Conservation (phyloP, 2,329 filamentous ascomycete species). For the Calonectria multiphialidica region DNA sequence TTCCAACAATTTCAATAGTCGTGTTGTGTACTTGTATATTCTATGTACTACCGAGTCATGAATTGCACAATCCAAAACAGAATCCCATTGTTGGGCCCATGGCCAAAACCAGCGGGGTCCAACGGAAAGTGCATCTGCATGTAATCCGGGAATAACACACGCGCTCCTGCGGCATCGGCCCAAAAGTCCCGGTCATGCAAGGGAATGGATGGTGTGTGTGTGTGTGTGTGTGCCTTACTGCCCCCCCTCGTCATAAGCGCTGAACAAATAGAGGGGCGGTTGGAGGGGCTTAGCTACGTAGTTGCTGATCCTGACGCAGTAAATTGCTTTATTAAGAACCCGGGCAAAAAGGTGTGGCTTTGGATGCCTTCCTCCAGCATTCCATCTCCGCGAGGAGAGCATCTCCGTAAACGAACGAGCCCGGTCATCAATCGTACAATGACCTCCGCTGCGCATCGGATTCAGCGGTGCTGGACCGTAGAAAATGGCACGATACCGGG, state of each 20-base stretch:
- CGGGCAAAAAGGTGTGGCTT: background rate
- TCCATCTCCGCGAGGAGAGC: constrained; percentile 19
- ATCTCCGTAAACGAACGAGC: constrained; percentile 1
- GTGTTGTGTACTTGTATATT: background rate
- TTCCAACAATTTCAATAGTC: background rate
- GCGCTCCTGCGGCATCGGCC: background rate
- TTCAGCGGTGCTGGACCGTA: background rate
- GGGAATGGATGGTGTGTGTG: background rate
- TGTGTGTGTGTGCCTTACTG: background rate
- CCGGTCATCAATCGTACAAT: background rate
- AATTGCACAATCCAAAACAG: background rate
- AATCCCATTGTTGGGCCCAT: background rate
- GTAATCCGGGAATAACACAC: background rate
- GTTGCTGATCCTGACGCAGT: background rate
- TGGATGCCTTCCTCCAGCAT: background rate
- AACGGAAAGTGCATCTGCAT: background rate
- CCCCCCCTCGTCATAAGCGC: background rate
- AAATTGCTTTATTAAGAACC: constrained; percentile 5
- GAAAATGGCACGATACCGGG: background rate
- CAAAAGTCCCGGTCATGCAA: background rate
- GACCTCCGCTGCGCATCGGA: constrained; percentile 18
- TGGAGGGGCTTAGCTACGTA: background rate
- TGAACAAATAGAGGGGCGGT: background rate
- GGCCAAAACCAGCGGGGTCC: background rate
- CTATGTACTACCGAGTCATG: background rate